phyloP scores from a whole-genome alignment of 768 basidiomycete species.

The Mycena belliarum region DNA sequence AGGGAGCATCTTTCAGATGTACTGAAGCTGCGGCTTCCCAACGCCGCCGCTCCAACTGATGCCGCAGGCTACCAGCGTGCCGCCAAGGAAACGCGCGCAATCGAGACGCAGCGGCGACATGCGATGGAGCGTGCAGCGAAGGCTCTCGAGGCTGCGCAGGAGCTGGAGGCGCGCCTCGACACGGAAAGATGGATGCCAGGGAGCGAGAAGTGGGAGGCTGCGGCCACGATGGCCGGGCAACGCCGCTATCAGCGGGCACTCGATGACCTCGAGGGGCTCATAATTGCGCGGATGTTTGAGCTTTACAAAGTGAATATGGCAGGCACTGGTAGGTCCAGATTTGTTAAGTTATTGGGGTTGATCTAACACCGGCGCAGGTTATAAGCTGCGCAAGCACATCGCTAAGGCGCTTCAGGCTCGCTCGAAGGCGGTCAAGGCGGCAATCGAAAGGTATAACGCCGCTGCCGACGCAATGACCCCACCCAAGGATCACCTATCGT shows the following conservation, averaged over 20 bases:
- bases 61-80: no score
- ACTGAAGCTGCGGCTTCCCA: not conserved
- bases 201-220: no score
- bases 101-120: constrained; percentile 18
- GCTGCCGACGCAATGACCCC: not conserved
- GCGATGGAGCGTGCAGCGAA: constrained; percentile 15
- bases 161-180: constrained; percentile 5
- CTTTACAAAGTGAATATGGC: no score
- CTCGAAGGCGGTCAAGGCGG: not conserved
- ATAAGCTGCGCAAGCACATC: not conserved
- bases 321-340: no score
- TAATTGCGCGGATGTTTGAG: no score
- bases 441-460: not conserved
- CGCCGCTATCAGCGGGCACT: no score
- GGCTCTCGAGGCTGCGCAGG: not conserved
- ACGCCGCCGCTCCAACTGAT: not conserved
- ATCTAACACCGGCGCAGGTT: not conserved
- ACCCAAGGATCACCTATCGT: not conserved
- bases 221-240: no score
- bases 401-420: not conserved
- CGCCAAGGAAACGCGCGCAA: no score
- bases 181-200: not conserved
- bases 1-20: not conserved
- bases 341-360: no score
- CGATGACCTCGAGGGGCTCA: no score